Evolutionary conservation across 169 alveolate species (phyloP), one percentile per base, ranked within the genome.

Genomic region (Miamiensis avidus): DNA sequence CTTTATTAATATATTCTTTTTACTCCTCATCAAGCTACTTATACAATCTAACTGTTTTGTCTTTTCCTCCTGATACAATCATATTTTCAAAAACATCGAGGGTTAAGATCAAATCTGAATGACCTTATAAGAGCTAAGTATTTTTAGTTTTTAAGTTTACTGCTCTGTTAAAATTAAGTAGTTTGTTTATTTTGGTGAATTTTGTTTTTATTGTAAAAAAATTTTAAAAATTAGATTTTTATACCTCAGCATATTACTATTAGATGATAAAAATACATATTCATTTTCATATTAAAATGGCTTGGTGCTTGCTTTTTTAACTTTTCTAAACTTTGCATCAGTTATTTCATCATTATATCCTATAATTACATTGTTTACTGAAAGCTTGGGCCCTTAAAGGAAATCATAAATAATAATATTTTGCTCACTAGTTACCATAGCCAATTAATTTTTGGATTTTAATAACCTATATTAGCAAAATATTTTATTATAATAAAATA

Each of bases 41-140:
- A n/a, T 97, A 96, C 1, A 93, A 84, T 78, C 91, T 92, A 30
- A 93, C 83, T 34, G 94, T 82, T 78, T 91, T 92, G 82, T 96
- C 98, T 82, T 93, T 94, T 0, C 97, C 89, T 27, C 94, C 97
- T 30, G 98, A 89, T 27, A 93, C 75, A 32, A 96, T 86, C 32
- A 78, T 90, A 75, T 92, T 84, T 28, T 85, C 85, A 78, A 82
- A 82, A 25, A 87, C 89, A 84, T 93, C 95, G 27, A 94, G 81
- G 27, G 94, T 88, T 64, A 96, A 72, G 30, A 96, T 90, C 81
- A 93, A 92, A 86, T 96, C 97, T 20, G 91, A 79, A 85, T 96
- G 98, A 25, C 97, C 98, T 77, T 89, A 90, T 72, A 87, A 87
- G 74, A 90, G 74, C 32, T 91, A 83, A 20, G 89, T 79, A 74